These are phyloP conservation scores for Beverwykella pulmonaria DNA, from an alignment of 495 filamentous ascomycete species.

Conservation along the genomic window DNA sequence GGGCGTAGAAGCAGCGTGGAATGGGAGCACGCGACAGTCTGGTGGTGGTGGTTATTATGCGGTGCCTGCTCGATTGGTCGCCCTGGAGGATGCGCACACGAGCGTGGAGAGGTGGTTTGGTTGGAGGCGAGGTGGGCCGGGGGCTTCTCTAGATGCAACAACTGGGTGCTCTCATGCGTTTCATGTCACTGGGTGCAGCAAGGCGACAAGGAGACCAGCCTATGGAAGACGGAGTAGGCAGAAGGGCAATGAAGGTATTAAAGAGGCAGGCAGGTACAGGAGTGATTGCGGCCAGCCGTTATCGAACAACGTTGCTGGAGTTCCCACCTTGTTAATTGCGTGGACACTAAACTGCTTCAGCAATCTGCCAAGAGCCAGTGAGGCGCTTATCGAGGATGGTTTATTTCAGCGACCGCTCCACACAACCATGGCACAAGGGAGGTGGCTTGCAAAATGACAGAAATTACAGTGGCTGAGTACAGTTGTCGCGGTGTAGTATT, in stretches of 20 bases:
- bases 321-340: neutral
- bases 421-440: neutral
- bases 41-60: constrained; percentile 5
- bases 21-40: constrained; percentile 23
- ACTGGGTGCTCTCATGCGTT: neutral
- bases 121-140: neutral
- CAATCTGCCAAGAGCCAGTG: neutral
- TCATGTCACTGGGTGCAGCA: neutral
- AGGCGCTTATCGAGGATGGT: neutral
- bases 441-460: neutral
- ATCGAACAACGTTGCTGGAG: neutral
- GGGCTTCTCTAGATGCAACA: neutral
- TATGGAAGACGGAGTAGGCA: neutral
- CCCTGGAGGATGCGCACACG: neutral
- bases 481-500: neutral
- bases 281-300: constrained; percentile 11
- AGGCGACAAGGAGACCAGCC: neutral
- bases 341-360: neutral
- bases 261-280: constrained; percentile 1
- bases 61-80: constrained; percentile 18
- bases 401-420: neutral
- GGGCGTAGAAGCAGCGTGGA: constrained; percentile 23
- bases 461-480: neutral
- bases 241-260: neutral
- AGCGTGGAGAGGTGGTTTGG: neutral